Percentiles rank a stretch among this genome's conserved stretches.
phyloP scores from a whole-genome alignment of 2,329 filamentous ascomycete genomes.

The Cordyceps farinosa region DNA sequence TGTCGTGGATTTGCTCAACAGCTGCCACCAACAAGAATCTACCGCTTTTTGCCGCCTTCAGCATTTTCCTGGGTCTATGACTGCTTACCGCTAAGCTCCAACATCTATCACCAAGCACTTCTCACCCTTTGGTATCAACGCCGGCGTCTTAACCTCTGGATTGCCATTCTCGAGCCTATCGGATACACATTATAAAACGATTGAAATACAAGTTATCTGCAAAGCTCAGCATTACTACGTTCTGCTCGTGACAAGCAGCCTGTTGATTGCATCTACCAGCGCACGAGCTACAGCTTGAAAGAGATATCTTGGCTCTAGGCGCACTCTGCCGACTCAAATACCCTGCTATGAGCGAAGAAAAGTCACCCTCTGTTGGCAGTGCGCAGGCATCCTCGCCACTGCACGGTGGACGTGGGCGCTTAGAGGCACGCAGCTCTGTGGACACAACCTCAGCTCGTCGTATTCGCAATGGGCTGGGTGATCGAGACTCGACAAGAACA shows the following conservation, averaged over 20 bases:
- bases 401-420: slow-evolving; percentile 40
- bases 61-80: neutral
- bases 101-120: neutral
- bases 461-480: slow-evolving; percentile 34
- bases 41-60: neutral
- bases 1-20: neutral
- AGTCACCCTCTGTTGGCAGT: slow-evolving; percentile 27
- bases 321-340: neutral
- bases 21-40: neutral
- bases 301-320: neutral
- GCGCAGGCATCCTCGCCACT: slow-evolving; percentile 43
- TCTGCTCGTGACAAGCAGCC: neutral
- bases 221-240: neutral
- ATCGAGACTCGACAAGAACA: slow-evolving; percentile 35
- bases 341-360: slow-evolving; percentile 28
- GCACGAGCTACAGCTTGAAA: neutral
- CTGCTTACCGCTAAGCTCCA: slow-evolving; percentile 2
- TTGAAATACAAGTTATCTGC: neutral
- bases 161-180: no score
- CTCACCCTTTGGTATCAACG: neutral
- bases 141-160: neutral
- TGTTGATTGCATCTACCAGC: neutral
- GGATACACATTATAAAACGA: neutral
- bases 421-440: slow-evolving; percentile 40
- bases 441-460: slow-evolving; percentile 34